Percentiles rank a stretch among this genome's conserved stretches.
phyloP scores from a whole-genome alignment of 202 grass and related monocot species.

The Dendrocalamus latiflorus region DNA sequence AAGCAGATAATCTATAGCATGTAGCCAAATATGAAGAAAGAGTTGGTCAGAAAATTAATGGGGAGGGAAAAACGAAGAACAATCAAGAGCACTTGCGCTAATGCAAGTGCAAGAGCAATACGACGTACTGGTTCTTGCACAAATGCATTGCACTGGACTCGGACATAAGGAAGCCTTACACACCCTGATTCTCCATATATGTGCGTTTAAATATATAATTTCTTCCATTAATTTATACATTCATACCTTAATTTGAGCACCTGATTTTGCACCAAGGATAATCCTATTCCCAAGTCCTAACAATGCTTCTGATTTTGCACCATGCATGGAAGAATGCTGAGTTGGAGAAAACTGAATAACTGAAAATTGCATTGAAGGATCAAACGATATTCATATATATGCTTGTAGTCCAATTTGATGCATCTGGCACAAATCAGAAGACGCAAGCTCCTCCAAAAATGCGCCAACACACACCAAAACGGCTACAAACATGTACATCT shows the following conservation, averaged over 20 bases:
- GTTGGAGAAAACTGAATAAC: not conserved
- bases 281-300: no score
- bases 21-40: not conserved
- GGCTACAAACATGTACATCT: slow-evolving; percentile 38
- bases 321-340: not conserved
- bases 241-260: not conserved
- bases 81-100: not conserved
- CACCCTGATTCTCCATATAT: not conserved
- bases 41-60: not conserved
- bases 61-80: not conserved
- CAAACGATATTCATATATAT: slow-evolving; percentile 6
- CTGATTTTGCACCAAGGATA: not conserved
- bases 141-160: not conserved
- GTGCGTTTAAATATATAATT: not conserved
- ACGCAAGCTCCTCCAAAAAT: not conserved
- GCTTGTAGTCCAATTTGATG: slow-evolving; percentile 41
- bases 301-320: no score
- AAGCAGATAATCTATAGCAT: not conserved
- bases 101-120: not conserved
- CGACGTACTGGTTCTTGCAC: not conserved
- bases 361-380: not conserved
- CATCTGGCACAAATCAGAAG: slow-evolving; percentile 37
- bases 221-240: not conserved
- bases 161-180: not conserved
- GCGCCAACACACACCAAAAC: slow-evolving; percentile 42